Conservation (phyloP, 2,329 filamentous ascomycete genomes). For the Penicillium sp. region DNA sequence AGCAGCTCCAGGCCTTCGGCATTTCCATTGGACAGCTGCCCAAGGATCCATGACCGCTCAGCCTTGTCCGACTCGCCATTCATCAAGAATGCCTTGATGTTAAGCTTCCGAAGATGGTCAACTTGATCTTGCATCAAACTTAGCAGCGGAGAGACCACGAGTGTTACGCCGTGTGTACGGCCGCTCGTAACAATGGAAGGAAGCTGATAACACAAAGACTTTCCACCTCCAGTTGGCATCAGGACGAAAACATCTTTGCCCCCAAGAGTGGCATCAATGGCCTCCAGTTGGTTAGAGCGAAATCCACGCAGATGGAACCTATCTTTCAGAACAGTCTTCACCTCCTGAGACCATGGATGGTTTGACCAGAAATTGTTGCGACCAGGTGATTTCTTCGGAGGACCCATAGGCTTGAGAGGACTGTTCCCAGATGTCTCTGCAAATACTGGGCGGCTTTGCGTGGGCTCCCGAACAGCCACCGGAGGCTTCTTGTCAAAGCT, state of each 20-base stretch:
- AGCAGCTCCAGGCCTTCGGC: slow-evolving; percentile 83
- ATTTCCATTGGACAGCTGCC: slow-evolving; percentile 60
- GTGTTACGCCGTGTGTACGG: slow-evolving; percentile 77
- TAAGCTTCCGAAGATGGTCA: slow-evolving; percentile 71
- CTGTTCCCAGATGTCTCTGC: slow-evolving; percentile 47
- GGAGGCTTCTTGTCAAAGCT: slow-evolving; percentile 35
- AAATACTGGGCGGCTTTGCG: slow-evolving; percentile 39
- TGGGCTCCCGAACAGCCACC: slow-evolving; percentile 14
- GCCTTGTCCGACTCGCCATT: slow-evolving; percentile 72
- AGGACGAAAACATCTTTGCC: slow-evolving; percentile 92
- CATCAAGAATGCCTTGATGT: slow-evolving; percentile 78
- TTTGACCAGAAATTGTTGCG: slow-evolving; percentile 54
- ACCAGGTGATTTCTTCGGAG: slow-evolving; percentile 35
- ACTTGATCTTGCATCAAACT: slow-evolving; percentile 99
- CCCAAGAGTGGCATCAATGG: slow-evolving; percentile 87
- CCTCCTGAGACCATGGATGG: slow-evolving; percentile 81
- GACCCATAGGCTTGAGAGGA: slow-evolving; percentile 32
- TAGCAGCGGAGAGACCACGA: slow-evolving; percentile 91
- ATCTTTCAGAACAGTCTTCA: slow-evolving; percentile 76
- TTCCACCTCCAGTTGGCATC: slow-evolving; percentile 97
- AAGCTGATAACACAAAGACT: slow-evolving; percentile 94
- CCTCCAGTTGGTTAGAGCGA: slow-evolving; percentile 86
- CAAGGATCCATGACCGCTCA: slow-evolving; percentile 67
- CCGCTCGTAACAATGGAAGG: slow-evolving; percentile 82
- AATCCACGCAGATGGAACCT: slow-evolving; percentile 85